Base-by-base conservation (phyloP, 148 eudicot genomes). In the Vaccinium darrowii region DNA sequence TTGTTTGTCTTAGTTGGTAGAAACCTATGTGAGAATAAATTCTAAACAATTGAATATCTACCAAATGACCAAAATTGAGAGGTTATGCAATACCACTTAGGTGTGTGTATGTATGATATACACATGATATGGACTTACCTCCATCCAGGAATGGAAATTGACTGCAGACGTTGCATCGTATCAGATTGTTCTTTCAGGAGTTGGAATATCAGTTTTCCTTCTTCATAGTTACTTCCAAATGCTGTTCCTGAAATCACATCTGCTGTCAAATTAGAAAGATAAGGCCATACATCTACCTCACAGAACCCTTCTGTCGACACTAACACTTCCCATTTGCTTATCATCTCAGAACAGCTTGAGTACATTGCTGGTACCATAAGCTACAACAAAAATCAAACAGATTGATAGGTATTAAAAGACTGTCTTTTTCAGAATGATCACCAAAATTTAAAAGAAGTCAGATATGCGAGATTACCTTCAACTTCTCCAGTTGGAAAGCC, bases 1-100 rank as follows among this genome's bases (percentile, higher is more conserved):
- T 10, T 89, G 78, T 87, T 89, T 27, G 60, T 81, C 83, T 87
- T 87, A 16, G 91, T 89, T 12, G 91, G 91, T 13, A 87, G n/a
- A 85, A 36, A 87, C 72, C 91, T 87, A 54, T 30, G 8, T n/a
- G 27, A 27, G 8, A 19, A 27, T 3, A n/a, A 21, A 7, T 63
- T 21, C 2, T 21, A 3, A 58, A 58, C 3, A 16, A 3, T 3
- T 16, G 3, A 58, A 58, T 15, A 58, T 3, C 3, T 58, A 21
- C 4, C 18, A 60, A 19, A 21, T 60, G 23, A 60, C 67, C n/a
- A 65, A 65, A 65, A n/a, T 23, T 18, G 30, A 65, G 23, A 8
- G 19, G 7, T 65, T n/a, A 65, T 65, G 65, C n/a, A 15, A 12
- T 8, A 58, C 2, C 19, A 58, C n/a, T 15, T 58, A 12, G 16